Evolutionary conservation across 1,139 yeast genomes (phyloP), one percentile per base, ranked within the genome.

Genomic region (Meyerozyma smithsonii): DNA sequence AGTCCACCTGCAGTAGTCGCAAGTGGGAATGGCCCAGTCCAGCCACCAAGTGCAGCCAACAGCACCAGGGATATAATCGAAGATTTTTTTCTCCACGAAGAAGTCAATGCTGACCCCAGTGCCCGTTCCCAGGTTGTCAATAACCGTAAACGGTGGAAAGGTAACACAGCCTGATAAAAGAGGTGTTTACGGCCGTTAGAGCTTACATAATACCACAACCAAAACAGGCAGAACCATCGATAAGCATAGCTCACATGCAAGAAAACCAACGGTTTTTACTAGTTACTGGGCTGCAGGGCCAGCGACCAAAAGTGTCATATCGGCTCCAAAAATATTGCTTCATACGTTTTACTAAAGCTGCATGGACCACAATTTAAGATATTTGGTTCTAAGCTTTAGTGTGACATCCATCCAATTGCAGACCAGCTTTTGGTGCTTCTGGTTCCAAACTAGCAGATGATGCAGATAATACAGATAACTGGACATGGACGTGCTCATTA

Each of bases 121-220:
- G 15, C 7, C 21, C 34, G 34, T 4, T 14, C 10, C 10, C 34
- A 30, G 15, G 14, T 21, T 2, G 4, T 18, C 4, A 30, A 30
- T 18, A 14, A 11, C 10, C 34, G 34, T 14, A 30, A 30, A 14
- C 34, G 34, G 14, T 30, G 34, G 34, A 30, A n/a, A 8, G 34
- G 34, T 8, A 17, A 11, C 12, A 14, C 21, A 10, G 34, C 34
- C 20, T 30, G 34, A 30, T 30, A 2, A 18, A 6, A 30, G 34
- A 18, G 34, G 23, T 30, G 21, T 11, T 15, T 8, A 26, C 11
- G 12, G 4, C 17, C 15, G 17, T 5, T 14, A n/a, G 12, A 14
- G 30, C 12, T 26, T 26, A 26, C 30, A 10, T 26, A 26, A 26
- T 14, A 4, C 8, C 17, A 14, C 17, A 10, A 12, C 30, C 30